Base-by-base conservation (phyloP, 148 eudicot species). In the Dianthus caryophyllus region DNA sequence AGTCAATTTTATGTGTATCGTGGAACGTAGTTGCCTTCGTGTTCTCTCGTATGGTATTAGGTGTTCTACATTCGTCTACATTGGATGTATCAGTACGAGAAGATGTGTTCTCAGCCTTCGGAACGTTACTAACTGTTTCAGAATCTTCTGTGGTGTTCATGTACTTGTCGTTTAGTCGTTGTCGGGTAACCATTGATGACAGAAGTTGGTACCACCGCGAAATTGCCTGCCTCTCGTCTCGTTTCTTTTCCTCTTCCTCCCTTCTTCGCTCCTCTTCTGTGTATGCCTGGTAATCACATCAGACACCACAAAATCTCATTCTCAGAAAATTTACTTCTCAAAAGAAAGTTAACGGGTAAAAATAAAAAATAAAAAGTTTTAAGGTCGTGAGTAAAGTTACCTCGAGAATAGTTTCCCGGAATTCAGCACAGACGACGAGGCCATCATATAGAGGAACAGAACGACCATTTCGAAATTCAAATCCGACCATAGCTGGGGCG, bases 401-500 rank as follows among this genome's bases (percentile, higher is more conserved):
- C 99, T 84, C 96, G 26, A 94, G 70, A 80, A 94, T 81, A 27
- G 84, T 84, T 66, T 83, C 85, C 78, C 75, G 79, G 74, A 88
- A 94, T 78, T 94, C 99, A 13, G 84, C 36, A 77, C 99, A 94
- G 66, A 94, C 93, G 66, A 94, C 99, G 72, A 94, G 77, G 69
- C 99, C 99, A 67, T 94, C 97, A 79, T 73, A 90, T 39, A 86
- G 82, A 71, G 99, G 99, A 47, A 79, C 21, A 15, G 90, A 84
- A 13, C 90, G 88, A 56, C 99, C 97, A 74, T 82, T 86, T 67
- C 88, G 86, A 80, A 88, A 88, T 26, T 94, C 97, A 83, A 94
- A 94, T 73, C 99, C 99, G 70, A 94, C 97, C 99, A 94, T 94
- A 69, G 99, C 99, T 75, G 88, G 97, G 39, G 99, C 96, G 78